phyloP scores from a whole-genome alignment of 352 stramenopile genomes.

The Globisporangium radiosum region DNA sequence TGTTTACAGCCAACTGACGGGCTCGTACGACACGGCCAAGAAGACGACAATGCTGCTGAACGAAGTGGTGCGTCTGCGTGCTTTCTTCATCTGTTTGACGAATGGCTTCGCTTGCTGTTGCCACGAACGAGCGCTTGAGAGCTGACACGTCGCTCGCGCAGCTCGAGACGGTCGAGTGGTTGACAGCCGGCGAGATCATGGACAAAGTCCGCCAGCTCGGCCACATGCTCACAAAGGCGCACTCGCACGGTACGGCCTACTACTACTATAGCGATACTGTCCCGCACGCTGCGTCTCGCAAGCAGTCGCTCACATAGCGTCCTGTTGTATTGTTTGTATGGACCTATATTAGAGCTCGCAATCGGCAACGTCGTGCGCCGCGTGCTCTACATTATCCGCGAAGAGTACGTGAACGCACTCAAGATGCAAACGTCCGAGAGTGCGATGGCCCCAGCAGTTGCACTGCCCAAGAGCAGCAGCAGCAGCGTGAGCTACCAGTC shows the following conservation, averaged over 20 bases:
- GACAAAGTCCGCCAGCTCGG: constrained; percentile 78
- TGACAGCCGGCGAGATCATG: constrained; percentile 74
- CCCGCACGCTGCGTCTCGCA: too few relatives aligned
- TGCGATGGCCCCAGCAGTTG: constrained; percentile 10
- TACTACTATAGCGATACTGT: too few relatives aligned
- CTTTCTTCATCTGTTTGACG: neutral
- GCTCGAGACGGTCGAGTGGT: constrained; percentile 77
- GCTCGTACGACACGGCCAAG: constrained; percentile 79
- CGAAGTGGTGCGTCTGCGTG: constrained; percentile 43
- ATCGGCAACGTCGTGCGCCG: constrained; percentile 88
- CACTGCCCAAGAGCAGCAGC: constrained; percentile 10
- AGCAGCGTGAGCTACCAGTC: constrained; percentile 54
- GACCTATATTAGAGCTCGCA: constrained; percentile 42
- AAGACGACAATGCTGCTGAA: constrained; percentile 67
- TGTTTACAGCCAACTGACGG: constrained; percentile 43
- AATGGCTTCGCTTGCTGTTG: neutral
- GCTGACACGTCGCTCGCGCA: constrained; percentile 10
- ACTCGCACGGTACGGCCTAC: constrained; percentile 43
- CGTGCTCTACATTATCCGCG: constrained; percentile 86
- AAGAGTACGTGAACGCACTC: constrained; percentile 75
- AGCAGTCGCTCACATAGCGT: too few relatives aligned
- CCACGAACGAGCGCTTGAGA: neutral
- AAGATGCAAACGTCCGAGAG: constrained; percentile 32
- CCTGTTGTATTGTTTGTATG: too few relatives aligned
- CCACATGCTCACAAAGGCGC: constrained; percentile 76